Evolutionary conservation across 495 filamentous ascomycete genomes (phyloP).

Genomic region (Trypethelium eluteriae): DNA sequence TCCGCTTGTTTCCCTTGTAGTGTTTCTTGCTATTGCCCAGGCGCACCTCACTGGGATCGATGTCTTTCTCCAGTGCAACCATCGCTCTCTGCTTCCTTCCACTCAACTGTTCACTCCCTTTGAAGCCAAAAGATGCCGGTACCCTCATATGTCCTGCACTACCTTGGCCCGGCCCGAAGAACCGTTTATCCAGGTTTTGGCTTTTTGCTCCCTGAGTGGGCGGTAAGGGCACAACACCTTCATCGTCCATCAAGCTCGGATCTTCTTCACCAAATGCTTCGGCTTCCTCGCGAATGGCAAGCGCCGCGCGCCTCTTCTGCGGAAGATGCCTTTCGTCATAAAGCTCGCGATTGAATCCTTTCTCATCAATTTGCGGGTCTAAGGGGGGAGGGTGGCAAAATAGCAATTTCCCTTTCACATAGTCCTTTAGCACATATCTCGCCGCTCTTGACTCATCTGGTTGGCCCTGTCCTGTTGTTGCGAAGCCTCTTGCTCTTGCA

Average conservation of each 20-base stretch:
- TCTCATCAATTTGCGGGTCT: constrained; percentile 56
- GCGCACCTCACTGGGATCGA: constrained; percentile 76
- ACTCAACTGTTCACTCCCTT: constrained; percentile 63
- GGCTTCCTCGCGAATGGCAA: constrained; percentile 34
- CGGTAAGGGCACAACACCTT: constrained; percentile 31
- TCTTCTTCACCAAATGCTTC: constrained; percentile 30
- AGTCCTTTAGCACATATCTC: constrained; percentile 88
- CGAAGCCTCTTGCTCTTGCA: constrained; percentile 80
- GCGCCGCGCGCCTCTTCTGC: constrained; percentile 55
- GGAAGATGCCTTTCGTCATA: constrained; percentile 77
- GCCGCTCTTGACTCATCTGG: constrained; percentile 92
- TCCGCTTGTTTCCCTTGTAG: constrained; percentile 65
- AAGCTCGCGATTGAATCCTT: constrained; percentile 78
- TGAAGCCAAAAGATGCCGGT: constrained; percentile 65
- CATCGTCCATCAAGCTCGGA: constrained; percentile 36
- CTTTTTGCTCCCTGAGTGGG: constrained; percentile 57
- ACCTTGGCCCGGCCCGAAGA: constrained; percentile 63
- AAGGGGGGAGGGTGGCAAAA: constrained; percentile 82
- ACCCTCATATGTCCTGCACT: constrained; percentile 59
- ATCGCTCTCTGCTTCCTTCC: constrained; percentile 79
- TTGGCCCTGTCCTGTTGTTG: constrained; percentile 75
- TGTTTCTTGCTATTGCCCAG: constrained; percentile 77
- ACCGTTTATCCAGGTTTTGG: constrained; percentile 67
- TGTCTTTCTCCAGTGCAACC: constrained; percentile 73
- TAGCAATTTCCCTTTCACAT: constrained; percentile 89